Conservation (phyloP, 306 rosid genomes). For the Echinosophora koreensis region DNA sequence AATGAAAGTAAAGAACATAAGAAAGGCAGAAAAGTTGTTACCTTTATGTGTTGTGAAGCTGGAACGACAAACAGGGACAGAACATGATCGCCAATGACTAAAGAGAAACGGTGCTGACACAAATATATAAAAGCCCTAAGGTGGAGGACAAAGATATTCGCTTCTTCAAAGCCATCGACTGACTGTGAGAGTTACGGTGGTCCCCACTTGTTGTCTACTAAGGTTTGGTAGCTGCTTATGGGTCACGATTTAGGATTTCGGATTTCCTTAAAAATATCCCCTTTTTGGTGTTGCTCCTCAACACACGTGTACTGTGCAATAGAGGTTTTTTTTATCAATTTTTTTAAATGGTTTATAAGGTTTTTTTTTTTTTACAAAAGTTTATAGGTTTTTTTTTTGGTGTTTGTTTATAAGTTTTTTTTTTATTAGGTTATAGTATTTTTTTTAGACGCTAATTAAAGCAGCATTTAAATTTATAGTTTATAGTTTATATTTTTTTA, state of each 20-base stretch:
- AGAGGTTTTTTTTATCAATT: not conserved
- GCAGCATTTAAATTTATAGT: too few species aligned
- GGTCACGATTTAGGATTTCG: not conserved
- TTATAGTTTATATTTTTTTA: too few species aligned
- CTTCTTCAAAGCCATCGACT: too few species aligned
- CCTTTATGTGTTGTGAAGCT: slow-evolving; percentile 33
- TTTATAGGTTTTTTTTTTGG: too few species aligned
- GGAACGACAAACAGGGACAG: not conserved
- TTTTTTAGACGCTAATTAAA: too few species aligned
- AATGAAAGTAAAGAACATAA: slow-evolving; percentile 11
- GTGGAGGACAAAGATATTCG: not conserved
- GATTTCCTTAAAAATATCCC: slow-evolving; percentile 1
- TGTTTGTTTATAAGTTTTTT: too few species aligned
- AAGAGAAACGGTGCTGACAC: not conserved
- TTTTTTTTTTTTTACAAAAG: too few species aligned
- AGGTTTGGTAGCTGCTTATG: not conserved
- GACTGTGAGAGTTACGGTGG: not conserved
- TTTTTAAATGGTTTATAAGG: too few species aligned
- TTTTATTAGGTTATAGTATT: too few species aligned
- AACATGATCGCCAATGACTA: slow-evolving; percentile 8
- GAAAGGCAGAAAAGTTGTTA: slow-evolving; percentile 10
- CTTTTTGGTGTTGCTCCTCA: not conserved
- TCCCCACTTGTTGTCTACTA: slow-evolving; percentile 7
- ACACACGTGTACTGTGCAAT: slow-evolving; percentile 34
- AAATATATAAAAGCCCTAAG: slow-evolving; percentile 24